Percentiles rank a stretch among this genome's conserved stretches.
Evolutionary conservation across 192 early-diverging fungal species (phyloP).

Genomic region (Gonapodya prolifera): DNA sequence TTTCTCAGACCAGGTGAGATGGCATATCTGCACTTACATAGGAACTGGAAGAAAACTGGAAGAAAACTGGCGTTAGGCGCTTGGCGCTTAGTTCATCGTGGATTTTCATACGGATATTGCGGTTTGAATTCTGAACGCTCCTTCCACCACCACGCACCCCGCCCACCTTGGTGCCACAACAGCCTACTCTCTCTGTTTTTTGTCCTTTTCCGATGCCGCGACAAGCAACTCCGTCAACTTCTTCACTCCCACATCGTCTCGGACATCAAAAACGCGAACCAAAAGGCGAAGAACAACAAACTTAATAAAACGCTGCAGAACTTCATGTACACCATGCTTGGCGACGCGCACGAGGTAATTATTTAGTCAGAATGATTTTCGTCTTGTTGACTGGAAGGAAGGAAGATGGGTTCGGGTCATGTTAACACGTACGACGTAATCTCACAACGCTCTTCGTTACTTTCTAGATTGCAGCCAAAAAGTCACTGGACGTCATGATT

Average conservation of each 20-base stretch:
- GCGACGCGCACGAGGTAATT: conserved; percentile 37
- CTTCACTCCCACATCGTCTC: conserved; percentile 89
- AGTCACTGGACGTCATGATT: conserved; percentile 93
- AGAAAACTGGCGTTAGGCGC: no score
- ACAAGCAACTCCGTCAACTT: conserved; percentile 78
- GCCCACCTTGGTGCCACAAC: background rate
- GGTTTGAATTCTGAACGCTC: background rate
- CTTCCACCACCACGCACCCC: background rate
- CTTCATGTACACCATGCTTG: conserved; percentile 96
- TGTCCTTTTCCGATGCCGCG: conserved; percentile 84
- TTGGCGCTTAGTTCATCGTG: background rate
- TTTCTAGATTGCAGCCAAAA: conserved; percentile 71
- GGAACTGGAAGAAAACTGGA: background rate
- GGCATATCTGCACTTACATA: background rate
- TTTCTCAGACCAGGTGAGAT: conserved; percentile 42
- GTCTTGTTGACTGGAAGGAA: background rate
- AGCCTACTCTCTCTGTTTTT: conserved; percentile 84
- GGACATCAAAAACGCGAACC: conserved; percentile 89
- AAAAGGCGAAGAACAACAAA: conserved; percentile 89
- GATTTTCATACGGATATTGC: background rate
- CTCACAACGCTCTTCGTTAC: background rate
- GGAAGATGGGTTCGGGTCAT: background rate
- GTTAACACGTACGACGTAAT: background rate
- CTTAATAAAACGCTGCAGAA: conserved; percentile 95
- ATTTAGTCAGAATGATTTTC: background rate